Conservation (phyloP, 495 filamentous ascomycete genomes). For the Extremus antarcticus region DNA sequence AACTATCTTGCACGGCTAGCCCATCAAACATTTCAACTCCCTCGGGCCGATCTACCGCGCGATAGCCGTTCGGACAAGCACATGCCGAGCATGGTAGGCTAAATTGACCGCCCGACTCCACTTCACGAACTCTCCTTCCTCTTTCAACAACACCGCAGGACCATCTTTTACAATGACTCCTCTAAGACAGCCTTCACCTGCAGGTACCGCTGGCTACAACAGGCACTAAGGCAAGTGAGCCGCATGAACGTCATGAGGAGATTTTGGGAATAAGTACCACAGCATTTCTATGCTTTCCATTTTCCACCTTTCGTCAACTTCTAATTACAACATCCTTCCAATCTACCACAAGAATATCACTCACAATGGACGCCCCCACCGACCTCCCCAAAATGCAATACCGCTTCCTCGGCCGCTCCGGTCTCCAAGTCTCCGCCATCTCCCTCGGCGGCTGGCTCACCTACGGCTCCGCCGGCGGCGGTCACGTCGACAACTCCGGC, state of each 20-base stretch:
- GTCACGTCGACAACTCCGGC: conserved; percentile 58
- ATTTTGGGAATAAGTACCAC: no score
- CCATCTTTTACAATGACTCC: background rate
- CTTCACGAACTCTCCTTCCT: background rate
- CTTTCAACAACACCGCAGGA: background rate
- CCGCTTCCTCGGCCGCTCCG: conserved; percentile 62
- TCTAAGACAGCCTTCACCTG: background rate
- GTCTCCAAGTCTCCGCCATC: conserved; percentile 64
- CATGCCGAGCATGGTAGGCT: background rate
- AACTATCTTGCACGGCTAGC: no score
- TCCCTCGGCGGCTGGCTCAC: conserved; percentile 68
- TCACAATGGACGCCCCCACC: conserved; percentile 1
- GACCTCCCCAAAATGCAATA: conserved; percentile 59
- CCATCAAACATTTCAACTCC: no score
- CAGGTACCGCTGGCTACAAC: background rate
- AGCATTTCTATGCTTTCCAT: no score
- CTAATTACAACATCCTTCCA: no score
- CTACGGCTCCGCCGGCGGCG: conserved; percentile 42
- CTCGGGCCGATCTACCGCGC: no score
- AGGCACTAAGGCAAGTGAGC: no score
- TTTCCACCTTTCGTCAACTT: no score
- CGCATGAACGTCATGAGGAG: background rate
- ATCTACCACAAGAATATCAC: background rate
- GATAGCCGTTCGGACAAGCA: no score
- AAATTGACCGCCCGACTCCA: background rate